A percentile compares a stretch with the other conserved stretches of the same genome.
Evolutionary conservation across 305 asterid species (phyloP).

Genomic region (Solanum hybrid): DNA sequence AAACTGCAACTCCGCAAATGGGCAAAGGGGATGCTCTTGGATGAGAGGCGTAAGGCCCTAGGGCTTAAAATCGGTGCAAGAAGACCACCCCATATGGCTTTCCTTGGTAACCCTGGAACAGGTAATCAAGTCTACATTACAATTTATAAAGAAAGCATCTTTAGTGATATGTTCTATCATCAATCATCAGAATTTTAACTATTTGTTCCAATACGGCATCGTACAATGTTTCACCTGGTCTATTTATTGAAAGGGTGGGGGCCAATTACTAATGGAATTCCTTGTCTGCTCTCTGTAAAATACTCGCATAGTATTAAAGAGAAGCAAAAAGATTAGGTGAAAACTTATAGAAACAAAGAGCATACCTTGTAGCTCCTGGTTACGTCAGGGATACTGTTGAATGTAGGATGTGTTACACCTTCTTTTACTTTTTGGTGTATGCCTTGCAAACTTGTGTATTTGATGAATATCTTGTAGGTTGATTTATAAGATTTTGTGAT

Average conservation of each 20-base stretch:
- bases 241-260: neutral
- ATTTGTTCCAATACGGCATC: neutral
- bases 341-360: neutral
- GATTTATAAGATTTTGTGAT: neutral
- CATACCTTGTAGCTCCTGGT: neutral
- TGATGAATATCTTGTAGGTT: neutral
- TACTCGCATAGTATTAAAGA: neutral
- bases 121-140: constrained; percentile 26
- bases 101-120: constrained; percentile 97
- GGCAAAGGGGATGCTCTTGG: constrained; percentile 97
- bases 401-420: neutral
- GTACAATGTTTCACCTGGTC: neutral
- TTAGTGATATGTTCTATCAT: neutral
- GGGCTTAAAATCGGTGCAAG: constrained; percentile 85
- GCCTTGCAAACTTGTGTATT: neutral
- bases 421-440: neutral
- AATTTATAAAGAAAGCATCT: neutral
- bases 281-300: neutral
- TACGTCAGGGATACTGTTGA: neutral
- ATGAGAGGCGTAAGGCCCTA: constrained; percentile 86
- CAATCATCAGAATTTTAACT: neutral
- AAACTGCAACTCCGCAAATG: constrained; percentile 79
- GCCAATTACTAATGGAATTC: neutral
- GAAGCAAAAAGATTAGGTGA: neutral
- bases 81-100: constrained; percentile 97